These are phyloP conservation scores for Metarhizium guizhouense DNA, from an alignment of 2,329 filamentous ascomycete genomes.

Conservation along the genomic window DNA sequence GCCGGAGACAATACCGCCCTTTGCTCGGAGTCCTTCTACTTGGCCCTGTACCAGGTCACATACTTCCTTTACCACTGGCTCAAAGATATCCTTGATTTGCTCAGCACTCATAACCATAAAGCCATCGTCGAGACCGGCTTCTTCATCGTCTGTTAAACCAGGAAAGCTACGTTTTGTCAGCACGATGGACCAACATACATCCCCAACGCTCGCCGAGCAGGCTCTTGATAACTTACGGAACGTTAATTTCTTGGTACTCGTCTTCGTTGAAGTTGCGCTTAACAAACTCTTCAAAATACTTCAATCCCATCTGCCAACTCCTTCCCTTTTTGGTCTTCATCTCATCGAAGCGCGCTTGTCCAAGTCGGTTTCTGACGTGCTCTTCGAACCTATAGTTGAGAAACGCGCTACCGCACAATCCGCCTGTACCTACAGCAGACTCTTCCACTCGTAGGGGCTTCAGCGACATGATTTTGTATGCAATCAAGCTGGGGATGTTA, in stretches of 20 bases:
- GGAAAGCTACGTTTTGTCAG: slow-evolving; percentile 45
- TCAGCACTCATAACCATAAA: slow-evolving; percentile 64
- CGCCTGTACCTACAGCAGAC: slow-evolving; percentile 70
- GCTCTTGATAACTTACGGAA: slow-evolving; percentile 44
- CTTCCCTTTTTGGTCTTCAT: slow-evolving; percentile 73
- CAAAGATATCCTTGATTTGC: slow-evolving; percentile 65
- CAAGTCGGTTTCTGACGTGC: slow-evolving; percentile 60
- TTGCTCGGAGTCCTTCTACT: slow-evolving; percentile 52
- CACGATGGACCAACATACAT: neutral
- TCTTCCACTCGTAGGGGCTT: slow-evolving; percentile 67
- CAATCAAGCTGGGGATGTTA: slow-evolving; percentile 48
- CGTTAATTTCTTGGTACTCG: slow-evolving; percentile 66
- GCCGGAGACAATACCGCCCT: slow-evolving; percentile 57
- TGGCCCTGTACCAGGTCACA: slow-evolving; percentile 61
- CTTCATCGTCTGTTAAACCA: slow-evolving; percentile 67
- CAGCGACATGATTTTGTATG: slow-evolving; percentile 70
- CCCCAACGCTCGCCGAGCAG: neutral
- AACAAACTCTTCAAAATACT: slow-evolving; percentile 77
- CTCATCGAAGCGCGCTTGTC: slow-evolving; percentile 56
- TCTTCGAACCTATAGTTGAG: slow-evolving; percentile 76
- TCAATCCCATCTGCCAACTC: slow-evolving; percentile 70
- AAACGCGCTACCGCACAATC: slow-evolving; percentile 69
- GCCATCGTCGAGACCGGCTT: slow-evolving; percentile 63
- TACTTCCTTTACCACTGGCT: slow-evolving; percentile 64
- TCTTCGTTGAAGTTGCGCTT: slow-evolving; percentile 78